Percentiles rank a stretch among this genome's conserved stretches.
phyloP scores from a whole-genome alignment of 768 basidiomycete species.

The Aureoboletus auriporus region DNA sequence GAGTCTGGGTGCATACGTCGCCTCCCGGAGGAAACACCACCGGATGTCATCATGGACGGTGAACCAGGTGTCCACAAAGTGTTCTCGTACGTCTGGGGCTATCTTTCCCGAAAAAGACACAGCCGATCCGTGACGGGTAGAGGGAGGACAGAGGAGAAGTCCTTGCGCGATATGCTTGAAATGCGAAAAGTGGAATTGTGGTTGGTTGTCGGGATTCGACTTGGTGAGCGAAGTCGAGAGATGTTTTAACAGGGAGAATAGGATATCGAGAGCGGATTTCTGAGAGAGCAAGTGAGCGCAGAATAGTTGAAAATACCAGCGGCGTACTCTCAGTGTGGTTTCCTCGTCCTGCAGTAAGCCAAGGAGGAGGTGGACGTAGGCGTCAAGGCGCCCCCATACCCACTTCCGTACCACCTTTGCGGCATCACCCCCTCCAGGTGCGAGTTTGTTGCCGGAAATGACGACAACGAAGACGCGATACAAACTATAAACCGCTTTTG shows the following conservation, averaged over 20 bases:
- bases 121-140: conserved; percentile 27
- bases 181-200: conserved; percentile 65
- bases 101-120: conserved; percentile 34
- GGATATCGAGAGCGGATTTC: conserved; percentile 69
- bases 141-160: conserved; percentile 59
- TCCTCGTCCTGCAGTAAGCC: conserved; percentile 78
- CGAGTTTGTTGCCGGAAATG: conserved; percentile 56
- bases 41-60: conserved; percentile 78
- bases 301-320: neutral
- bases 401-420: conserved; percentile 65
- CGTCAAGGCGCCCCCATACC: conserved; percentile 72
- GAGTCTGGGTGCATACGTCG: conserved; percentile 45
- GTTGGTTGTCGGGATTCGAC: conserved; percentile 38
- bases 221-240: conserved; percentile 64
- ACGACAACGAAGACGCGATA: conserved; percentile 74
- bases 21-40: conserved; percentile 85
- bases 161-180: conserved; percentile 62
- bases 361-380: conserved; percentile 65
- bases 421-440: conserved; percentile 45
- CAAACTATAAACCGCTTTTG: conserved; percentile 75
- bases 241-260: conserved; percentile 73
- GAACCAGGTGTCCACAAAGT: conserved; percentile 70
- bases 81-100: conserved; percentile 56
- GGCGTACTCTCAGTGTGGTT: conserved; percentile 62
- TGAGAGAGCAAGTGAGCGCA: conserved; percentile 25